These are phyloP conservation scores for Prunus armeniaca DNA, from an alignment of 306 rosid genomes.

Conservation along the genomic window DNA sequence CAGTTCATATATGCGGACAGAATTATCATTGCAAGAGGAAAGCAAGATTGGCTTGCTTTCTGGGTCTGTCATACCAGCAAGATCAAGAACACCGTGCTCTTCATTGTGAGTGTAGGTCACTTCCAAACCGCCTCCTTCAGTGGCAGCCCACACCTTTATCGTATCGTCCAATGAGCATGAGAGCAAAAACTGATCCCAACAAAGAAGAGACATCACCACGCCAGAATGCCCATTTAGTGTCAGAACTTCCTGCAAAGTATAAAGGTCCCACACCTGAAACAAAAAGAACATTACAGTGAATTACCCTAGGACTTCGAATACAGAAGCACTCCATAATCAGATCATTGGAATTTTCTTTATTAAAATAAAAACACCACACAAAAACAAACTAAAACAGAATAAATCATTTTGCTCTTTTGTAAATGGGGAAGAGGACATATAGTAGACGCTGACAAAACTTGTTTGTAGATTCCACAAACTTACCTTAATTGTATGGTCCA, in stretches of 20 bases:
- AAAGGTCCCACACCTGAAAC: constrained; percentile 46
- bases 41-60: constrained; percentile 29
- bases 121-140: constrained; percentile 22
- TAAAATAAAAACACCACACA: too few species aligned
- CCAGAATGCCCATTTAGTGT: constrained; percentile 40
- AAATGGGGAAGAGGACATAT: not conserved
- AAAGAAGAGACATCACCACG: constrained; percentile 43
- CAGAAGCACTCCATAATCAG: not conserved
- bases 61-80: constrained; percentile 30
- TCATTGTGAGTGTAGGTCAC: constrained; percentile 21
- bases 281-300: not conserved
- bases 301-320: not conserved
- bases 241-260: constrained; percentile 33
- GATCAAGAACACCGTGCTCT: constrained; percentile 41
- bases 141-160: constrained; percentile 37
- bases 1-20: constrained; percentile 40
- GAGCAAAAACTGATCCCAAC: constrained; percentile 30
- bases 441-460: not conserved
- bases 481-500: constrained; percentile 44
- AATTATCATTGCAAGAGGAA: constrained; percentile 36
- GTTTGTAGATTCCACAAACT: not conserved
- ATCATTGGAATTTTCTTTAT: too few species aligned
- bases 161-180: constrained; percentile 25
- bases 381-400: too few species aligned
- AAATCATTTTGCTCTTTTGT: not conserved